phyloP scores from a whole-genome alignment of 1,284 basidiomycete genomes.

The Naganishia sp. region DNA sequence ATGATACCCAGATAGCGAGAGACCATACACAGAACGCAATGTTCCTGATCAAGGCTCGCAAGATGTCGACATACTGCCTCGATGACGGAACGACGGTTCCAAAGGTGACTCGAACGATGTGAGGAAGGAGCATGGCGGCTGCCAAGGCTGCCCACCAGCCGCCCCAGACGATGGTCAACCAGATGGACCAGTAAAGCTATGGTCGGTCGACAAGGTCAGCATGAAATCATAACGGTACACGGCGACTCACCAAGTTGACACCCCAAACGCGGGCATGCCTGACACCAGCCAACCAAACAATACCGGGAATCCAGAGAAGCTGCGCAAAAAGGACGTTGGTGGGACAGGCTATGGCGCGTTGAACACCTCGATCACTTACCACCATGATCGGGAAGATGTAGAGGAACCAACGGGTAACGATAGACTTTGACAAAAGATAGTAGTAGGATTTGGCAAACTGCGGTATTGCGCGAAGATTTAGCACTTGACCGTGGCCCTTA shows the following conservation, averaged over 20 bases:
- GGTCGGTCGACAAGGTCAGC: conserved; percentile 47
- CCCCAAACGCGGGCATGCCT: conserved; percentile 59
- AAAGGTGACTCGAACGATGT: conserved; percentile 64
- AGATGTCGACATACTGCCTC: conserved; percentile 74
- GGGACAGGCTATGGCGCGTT: not conserved
- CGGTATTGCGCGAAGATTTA: no score
- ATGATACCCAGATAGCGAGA: conserved; percentile 67
- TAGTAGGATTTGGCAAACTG: conserved; percentile 60
- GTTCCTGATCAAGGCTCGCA: conserved; percentile 67
- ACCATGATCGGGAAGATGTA: conserved; percentile 73
- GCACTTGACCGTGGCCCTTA: no score
- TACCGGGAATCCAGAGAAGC: conserved; percentile 70
- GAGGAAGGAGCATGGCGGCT: conserved; percentile 63
- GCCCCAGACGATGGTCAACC: conserved; percentile 75
- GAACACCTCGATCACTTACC: conserved; percentile 23
- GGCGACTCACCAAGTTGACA: conserved; percentile 54
- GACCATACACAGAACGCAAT: conserved; percentile 69
- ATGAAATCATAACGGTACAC: not conserved
- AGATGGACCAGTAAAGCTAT: conserved; percentile 80
- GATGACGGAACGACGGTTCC: conserved; percentile 70
- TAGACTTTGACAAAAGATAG: conserved; percentile 73
- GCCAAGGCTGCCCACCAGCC: conserved; percentile 83
- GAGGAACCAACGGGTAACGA: conserved; percentile 75
- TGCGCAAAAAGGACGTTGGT: not conserved
- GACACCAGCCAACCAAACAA: conserved; percentile 66